Conservation (phyloP, 306 rosid genomes). For the Quercus mongolica region DNA sequence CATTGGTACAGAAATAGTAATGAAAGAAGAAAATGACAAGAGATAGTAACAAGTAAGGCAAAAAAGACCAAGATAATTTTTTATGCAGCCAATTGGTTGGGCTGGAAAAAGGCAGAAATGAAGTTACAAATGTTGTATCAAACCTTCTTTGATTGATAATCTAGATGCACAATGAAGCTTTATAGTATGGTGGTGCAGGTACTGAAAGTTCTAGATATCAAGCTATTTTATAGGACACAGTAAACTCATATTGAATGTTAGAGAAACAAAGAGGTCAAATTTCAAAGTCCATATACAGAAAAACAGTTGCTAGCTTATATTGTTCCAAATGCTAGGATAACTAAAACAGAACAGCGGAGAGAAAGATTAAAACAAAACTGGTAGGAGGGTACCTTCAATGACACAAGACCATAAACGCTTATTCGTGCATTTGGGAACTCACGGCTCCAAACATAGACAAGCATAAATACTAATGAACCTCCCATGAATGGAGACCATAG, state of each 20-base stretch:
- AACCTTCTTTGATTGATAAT: too few species aligned
- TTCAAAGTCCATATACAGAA: background rate
- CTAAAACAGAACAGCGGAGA: background rate
- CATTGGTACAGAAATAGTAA: too few species aligned
- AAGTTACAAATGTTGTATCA: too few species aligned
- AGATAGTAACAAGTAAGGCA: too few species aligned
- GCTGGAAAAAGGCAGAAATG: too few species aligned
- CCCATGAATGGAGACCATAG: constrained; percentile 44
- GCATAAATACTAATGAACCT: constrained; percentile 62
- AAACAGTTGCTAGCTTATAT: background rate
- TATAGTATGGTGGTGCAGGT: background rate
- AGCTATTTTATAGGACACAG: background rate
- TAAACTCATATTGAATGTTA: background rate
- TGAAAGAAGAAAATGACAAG: too few species aligned
- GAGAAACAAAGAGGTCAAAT: background rate
- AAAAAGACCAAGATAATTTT: too few species aligned
- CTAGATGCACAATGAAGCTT: background rate
- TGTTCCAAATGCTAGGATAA: background rate
- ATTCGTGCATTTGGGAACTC: constrained; percentile 65
- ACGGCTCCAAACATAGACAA: constrained; percentile 70
- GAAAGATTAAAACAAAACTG: background rate
- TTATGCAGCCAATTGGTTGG: too few species aligned
- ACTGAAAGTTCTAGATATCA: background rate
- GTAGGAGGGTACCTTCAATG: constrained; percentile 49
- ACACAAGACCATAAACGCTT: constrained; percentile 58